Base-by-base conservation (phyloP, 2,329 filamentous ascomycete genomes). In the Phialophora tarda region DNA sequence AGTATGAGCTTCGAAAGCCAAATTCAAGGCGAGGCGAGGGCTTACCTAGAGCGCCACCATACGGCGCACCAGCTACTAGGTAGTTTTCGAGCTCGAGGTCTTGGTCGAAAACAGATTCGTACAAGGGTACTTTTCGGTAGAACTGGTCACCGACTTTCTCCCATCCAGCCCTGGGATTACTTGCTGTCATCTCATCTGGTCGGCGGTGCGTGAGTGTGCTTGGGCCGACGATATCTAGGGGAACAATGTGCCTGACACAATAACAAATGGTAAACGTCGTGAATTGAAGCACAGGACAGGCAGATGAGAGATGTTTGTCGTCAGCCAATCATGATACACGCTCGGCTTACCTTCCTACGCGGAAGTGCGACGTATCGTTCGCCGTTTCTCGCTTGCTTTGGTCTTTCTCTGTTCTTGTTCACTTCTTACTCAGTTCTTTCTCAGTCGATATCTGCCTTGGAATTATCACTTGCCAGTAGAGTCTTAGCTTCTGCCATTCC, bases 61-160 rank as follows among this genome's bases (percentile, higher is more conserved):
- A 97, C 26, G 93, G 93, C 77, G 95, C 96, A 75, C 93, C 95
- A 65, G 90, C 89, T 75, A 97, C 89, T 74, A 94, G 85, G 82
- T 96, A 96, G 82, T 95, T 96, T 82, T 97, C 93, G 72, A 99
- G 86, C 81, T 99, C 93, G 69, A 97, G 84, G 77, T 97, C 93
- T 76, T 91, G 87, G 79, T 97, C 93, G 78, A 98, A 99, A 71
- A 98, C 87, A 71, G 89, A 91, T 68, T 93, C 93, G 83, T 98
- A 99, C 68, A 97, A 87, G 79, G 94, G 91, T 64, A 91, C 89
- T 82, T 96, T 97, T 78, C 94, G 91, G 82, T 98, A 99, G 84
- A 96, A 98, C 75, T 88, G 90, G 79, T 96, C 91, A 76, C 92
- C 95, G 72, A 98, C 88, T 79, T 88, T 91, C 83, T 97, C 93